Evolutionary conservation across 2,329 filamentous ascomycete genomes (phyloP).

Genomic region (Microdochium bolleyi): DNA sequence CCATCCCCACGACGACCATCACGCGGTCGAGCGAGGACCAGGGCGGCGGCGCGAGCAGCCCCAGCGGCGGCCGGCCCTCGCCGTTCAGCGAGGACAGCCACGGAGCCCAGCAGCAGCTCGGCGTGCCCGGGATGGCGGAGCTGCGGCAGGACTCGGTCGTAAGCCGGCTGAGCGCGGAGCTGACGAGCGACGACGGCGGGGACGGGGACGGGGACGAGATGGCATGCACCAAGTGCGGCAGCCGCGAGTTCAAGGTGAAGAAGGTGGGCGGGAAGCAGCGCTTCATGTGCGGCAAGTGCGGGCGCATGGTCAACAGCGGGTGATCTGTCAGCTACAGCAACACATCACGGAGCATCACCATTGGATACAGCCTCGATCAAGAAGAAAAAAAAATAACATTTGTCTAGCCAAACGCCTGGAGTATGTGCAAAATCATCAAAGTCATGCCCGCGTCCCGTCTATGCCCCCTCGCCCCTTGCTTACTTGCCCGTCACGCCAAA

Average conservation of each 20-base stretch:
- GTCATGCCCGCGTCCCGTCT: not conserved
- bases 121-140: conserved; percentile 1
- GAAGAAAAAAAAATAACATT: not conserved
- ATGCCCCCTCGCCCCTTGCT: not conserved
- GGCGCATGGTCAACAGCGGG: conserved; percentile 10
- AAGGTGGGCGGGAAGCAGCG: conserved; percentile 44
- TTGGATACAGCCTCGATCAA: no score
- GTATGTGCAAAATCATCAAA: not conserved
- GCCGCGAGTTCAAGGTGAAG: conserved; percentile 54
- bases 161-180: conserved; percentile 52
- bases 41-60: not conserved
- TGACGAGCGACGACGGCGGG: conserved; percentile 25
- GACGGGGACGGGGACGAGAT: conserved; percentile 35
- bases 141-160: conserved; percentile 32
- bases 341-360: no score
- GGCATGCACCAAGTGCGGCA: conserved; percentile 50
- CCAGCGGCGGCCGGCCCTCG: not conserved
- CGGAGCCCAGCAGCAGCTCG: not conserved
- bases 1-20: not conserved
- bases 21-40: not conserved
- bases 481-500: conserved; percentile 22
- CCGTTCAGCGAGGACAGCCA: conserved; percentile 1
- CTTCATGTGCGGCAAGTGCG: conserved; percentile 54
- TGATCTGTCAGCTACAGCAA: not conserved
- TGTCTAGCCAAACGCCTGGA: not conserved